Evolutionary conservation across 139 green algal species (phyloP).

Genomic region (Mesotaenium endlicherianum): DNA sequence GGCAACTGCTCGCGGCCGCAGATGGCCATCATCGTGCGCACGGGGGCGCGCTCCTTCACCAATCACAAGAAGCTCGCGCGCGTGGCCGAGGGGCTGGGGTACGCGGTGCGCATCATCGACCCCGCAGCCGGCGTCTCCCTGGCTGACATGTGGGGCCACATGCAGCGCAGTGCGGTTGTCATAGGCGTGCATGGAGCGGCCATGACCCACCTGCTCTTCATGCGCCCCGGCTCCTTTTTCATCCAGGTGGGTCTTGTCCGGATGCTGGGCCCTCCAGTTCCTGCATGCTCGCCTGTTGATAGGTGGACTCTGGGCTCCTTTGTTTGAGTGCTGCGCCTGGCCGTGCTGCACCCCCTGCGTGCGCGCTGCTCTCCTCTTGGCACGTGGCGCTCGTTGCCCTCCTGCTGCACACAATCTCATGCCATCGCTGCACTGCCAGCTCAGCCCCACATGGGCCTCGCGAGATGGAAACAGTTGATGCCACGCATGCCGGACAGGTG

Average conservation of each 20-base stretch:
- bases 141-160: not conserved
- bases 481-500: not conserved
- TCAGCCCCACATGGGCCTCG: too few species aligned
- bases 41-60: not conserved
- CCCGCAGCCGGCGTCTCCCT: not conserved
- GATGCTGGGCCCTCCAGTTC: not conserved
- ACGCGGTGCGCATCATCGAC: not conserved
- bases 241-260: not conserved
- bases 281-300: not conserved
- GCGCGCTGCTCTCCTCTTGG: not conserved
- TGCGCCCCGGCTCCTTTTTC: slow-evolving; percentile 1
- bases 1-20: not conserved
- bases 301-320: not conserved
- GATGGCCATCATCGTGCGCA: not conserved
- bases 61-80: not conserved
- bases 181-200: slow-evolving; percentile 19
- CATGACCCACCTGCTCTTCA: slow-evolving; percentile 7
- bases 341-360: too few species aligned
- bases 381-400: not conserved
- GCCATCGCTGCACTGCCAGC: not conserved
- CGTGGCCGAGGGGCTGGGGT: not conserved
- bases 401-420: not conserved
- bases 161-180: not conserved
- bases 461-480: too few species aligned
- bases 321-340: not conserved